Percentiles rank a stretch among this genome's conserved stretches.
These are phyloP conservation scores for Aspergillus pseudoterreus DNA, from an alignment of 2,329 filamentous ascomycete species.

Conservation along the genomic window DNA sequence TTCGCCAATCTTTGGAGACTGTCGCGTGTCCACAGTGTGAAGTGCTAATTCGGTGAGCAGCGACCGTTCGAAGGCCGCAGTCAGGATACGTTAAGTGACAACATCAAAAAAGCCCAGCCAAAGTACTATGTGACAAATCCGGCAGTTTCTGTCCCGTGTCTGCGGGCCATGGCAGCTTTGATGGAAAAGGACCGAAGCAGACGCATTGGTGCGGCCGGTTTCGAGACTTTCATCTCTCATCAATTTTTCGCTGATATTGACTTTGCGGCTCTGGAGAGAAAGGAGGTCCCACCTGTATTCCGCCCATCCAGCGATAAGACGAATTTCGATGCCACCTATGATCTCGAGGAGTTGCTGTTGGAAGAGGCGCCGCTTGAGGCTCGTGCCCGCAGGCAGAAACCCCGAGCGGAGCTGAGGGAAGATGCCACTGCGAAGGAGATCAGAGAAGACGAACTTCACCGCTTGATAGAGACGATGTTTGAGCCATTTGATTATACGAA, in stretches of 20 bases:
- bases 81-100: constrained; percentile 72
- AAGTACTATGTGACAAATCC: constrained; percentile 91
- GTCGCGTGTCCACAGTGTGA: not conserved
- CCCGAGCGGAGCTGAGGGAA: constrained; percentile 83
- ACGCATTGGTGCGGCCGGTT: constrained; percentile 77
- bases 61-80: constrained; percentile 89
- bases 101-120: constrained; percentile 76
- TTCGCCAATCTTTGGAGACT: constrained; percentile 36
- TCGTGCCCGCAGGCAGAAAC: constrained; percentile 86
- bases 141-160: constrained; percentile 79
- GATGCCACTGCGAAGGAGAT: constrained; percentile 96
- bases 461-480: constrained; percentile 91
- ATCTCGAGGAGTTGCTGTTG: constrained; percentile 85
- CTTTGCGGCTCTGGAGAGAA: constrained; percentile 78
- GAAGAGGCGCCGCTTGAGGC: constrained; percentile 96
- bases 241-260: constrained; percentile 86
- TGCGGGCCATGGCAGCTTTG: constrained; percentile 82
- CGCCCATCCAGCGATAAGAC: constrained; percentile 94
- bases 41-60: constrained; percentile 47
- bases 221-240: constrained; percentile 79
- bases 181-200: constrained; percentile 75
- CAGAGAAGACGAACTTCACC: constrained; percentile 86
- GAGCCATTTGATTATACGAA: constrained; percentile 92
- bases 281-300: constrained; percentile 87
- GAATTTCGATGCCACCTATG: constrained; percentile 98